Evolutionary conservation across 148 eudicot species (phyloP), one percentile per base, ranked within the genome.

Genomic region (Rhododendron simsii): DNA sequence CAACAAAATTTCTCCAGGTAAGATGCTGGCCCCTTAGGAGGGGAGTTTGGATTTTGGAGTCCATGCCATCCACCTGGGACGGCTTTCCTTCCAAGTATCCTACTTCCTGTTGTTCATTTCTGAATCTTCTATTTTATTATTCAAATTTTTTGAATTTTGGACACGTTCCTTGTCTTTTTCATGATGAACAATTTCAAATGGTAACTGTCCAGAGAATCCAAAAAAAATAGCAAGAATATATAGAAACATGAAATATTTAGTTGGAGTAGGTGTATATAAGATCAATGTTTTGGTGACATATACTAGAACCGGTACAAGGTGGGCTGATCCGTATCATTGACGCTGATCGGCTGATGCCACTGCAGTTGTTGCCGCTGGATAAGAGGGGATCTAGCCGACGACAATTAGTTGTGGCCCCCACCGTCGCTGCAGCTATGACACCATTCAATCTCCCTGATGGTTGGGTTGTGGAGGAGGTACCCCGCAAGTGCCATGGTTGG

Each of bases 401-500:
- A 57, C 84, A 81, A 39, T 48, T 86, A 80, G 80, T 87, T 78
- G 87, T 89, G 84, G n/a, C 63, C 45, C 81, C 90, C 51, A 9
- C 80, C 61, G 65, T 18, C 20, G 67, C 86, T 23, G 37, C 84
- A 65, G 50, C 59, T 11, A 30, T 30, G 35, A 85, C 87, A 18
- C 76, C 85, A 28, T 90, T 85, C 86, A 61, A 86, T 45, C 92
- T 95, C 50, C 98, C 98, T 51, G 93, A 92, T 81, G 98, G 93
- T 73, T 94, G 98, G 98, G 63, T 89, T 79, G 92, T 95, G 85
- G 93, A 94, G 87, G 92, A 90, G 75, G 91, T 93, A 23, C 97
- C 95, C 6, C 93, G 98, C 59, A 90, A 75, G 61, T 26, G 84
- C 81, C 69, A 45, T 3, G 28, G 84, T 80, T 37, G 5, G 13